Evolutionary conservation across 306 rosid genomes (phyloP).

Genomic region (Cucumis hystrix): DNA sequence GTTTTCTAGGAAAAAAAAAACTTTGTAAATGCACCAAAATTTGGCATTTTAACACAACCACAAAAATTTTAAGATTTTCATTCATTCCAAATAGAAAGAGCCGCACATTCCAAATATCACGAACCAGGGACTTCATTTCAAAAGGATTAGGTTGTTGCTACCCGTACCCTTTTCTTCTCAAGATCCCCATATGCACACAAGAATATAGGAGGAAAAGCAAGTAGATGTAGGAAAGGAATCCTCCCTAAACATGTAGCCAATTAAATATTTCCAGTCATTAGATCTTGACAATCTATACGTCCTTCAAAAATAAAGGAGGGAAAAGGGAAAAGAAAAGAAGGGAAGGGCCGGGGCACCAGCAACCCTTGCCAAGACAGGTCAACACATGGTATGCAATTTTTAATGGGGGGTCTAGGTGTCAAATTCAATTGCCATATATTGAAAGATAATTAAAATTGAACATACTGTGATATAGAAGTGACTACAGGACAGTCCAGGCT

Average conservation of each 20-base stretch:
- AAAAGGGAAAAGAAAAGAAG: not conserved
- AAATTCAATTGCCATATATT: not conserved
- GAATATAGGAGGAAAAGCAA: not conserved
- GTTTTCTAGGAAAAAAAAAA: not conserved
- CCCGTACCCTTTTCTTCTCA: not conserved
- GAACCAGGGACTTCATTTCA: not conserved
- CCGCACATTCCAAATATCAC: not conserved
- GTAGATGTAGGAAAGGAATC: not conserved
- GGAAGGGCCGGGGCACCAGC: not conserved
- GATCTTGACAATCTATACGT: not conserved
- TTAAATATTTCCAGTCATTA: not conserved
- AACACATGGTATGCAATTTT: not conserved
- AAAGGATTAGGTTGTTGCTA: not conserved
- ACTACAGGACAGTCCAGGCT: conserved; percentile 71
- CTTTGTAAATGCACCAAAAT: not conserved
- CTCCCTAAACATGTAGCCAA: not conserved
- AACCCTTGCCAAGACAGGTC: not conserved
- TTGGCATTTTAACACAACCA: not conserved
- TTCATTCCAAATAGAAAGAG: not conserved
- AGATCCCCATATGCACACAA: not conserved
- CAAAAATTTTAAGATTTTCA: not conserved
- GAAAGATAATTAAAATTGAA: conserved; percentile 6
- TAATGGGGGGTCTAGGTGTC: too few species aligned
- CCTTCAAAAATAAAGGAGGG: not conserved
- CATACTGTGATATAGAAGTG: conserved; percentile 58